Conservation (phyloP, 106 monocot genomes). For the Dioscorea zingiberensis region DNA sequence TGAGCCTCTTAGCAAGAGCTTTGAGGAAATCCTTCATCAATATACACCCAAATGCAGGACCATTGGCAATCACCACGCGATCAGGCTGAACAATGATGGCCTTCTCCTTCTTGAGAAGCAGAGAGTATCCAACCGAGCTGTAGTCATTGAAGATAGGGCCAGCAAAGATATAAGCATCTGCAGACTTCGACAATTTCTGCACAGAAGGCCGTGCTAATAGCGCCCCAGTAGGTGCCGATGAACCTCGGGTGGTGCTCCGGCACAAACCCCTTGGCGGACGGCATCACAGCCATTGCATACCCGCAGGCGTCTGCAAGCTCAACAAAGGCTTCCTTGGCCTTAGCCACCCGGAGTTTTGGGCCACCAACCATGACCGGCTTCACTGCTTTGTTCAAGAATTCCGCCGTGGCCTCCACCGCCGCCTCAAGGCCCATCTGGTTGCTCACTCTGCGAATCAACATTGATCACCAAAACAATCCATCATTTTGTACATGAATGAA, state of each 20-base stretch:
- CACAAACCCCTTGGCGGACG: slow-evolving; percentile 34
- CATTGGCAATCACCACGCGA: slow-evolving; percentile 31
- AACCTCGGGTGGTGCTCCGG: slow-evolving; percentile 31
- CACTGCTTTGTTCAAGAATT: slow-evolving; percentile 34
- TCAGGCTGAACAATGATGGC: slow-evolving; percentile 44
- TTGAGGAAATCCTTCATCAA: slow-evolving; percentile 38
- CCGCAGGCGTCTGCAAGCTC: slow-evolving; percentile 27
- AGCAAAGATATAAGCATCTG: slow-evolving; percentile 36
- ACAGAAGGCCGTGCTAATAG: slow-evolving; percentile 29
- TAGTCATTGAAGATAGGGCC: slow-evolving; percentile 47
- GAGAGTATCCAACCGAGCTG: slow-evolving; percentile 45
- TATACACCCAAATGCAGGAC: slow-evolving; percentile 39
- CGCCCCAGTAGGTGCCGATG: slow-evolving; percentile 45
- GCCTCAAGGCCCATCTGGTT: slow-evolving; percentile 33
- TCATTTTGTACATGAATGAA: too few species aligned
- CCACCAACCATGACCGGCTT: slow-evolving; percentile 35
- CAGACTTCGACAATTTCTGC: slow-evolving; percentile 38
- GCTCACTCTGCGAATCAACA: slow-evolving; percentile 14
- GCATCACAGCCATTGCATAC: slow-evolving; percentile 32
- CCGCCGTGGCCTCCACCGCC: slow-evolving; percentile 29
- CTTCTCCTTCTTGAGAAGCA: slow-evolving; percentile 49
- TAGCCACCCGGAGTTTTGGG: slow-evolving; percentile 32
- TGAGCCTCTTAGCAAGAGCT: slow-evolving; percentile 23
- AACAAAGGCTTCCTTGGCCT: slow-evolving; percentile 22
- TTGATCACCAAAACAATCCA: too few species aligned